These are phyloP conservation scores for Ligustrum vulgare DNA, from an alignment of 257 asterid genomes.

Conservation along the genomic window DNA sequence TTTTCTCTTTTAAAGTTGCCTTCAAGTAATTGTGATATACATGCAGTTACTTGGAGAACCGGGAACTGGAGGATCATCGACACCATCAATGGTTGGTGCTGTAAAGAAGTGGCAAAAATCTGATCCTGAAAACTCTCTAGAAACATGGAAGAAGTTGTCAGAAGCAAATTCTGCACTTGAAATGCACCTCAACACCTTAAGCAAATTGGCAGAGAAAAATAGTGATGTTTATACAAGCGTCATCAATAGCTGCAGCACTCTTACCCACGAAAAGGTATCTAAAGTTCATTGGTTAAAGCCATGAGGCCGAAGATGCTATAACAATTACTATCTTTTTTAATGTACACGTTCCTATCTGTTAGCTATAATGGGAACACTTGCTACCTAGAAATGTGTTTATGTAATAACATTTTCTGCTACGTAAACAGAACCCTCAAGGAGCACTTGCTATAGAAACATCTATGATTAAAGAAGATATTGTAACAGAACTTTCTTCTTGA, in stretches of 20 bases:
- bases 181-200: slow-evolving; percentile 59
- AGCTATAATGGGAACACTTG: neutral
- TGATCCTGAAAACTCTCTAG: slow-evolving; percentile 70
- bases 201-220: slow-evolving; percentile 58
- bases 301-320: slow-evolving; percentile 12
- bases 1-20: slow-evolving; percentile 25
- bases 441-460: neutral
- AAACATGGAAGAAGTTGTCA: slow-evolving; percentile 82
- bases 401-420: neutral
- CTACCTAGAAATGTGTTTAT: neutral
- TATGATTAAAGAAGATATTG: neutral
- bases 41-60: slow-evolving; percentile 97
- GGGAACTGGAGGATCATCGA: slow-evolving; percentile 97
- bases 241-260: slow-evolving; percentile 61
- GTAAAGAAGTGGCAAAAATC: slow-evolving; percentile 96
- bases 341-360: slow-evolving; percentile 3
- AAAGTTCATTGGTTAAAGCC: neutral
- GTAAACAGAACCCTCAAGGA: neutral
- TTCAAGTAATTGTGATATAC: slow-evolving; percentile 18
- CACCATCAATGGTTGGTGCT: slow-evolving; percentile 98
- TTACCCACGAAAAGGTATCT: slow-evolving; percentile 67
- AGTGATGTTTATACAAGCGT: slow-evolving; percentile 49
- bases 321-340: neutral
- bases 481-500: neutral
- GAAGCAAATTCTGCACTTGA: slow-evolving; percentile 79